These are phyloP conservation scores for Ehretia macrophylla DNA, from an alignment of 257 asterid genomes.

Conservation along the genomic window DNA sequence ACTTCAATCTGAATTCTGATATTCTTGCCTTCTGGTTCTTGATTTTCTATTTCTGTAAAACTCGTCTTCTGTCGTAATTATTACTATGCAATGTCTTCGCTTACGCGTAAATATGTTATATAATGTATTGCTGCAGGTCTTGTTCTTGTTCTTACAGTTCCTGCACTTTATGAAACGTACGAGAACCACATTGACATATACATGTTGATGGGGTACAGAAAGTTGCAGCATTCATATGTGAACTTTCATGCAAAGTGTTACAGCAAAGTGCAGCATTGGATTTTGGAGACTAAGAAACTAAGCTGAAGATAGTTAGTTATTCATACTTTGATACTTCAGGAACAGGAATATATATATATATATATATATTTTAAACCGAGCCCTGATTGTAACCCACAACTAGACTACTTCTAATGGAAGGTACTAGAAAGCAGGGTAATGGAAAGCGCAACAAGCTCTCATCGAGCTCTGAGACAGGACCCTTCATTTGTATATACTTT, in stretches of 20 bases:
- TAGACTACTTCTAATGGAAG: no score
- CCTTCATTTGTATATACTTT: not conserved
- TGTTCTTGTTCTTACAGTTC: slow-evolving; percentile 54
- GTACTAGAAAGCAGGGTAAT: no score
- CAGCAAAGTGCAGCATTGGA: slow-evolving; percentile 35
- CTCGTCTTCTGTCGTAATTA: not conserved
- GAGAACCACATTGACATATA: slow-evolving; percentile 42
- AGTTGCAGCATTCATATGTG: slow-evolving; percentile 25
- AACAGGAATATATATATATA: no score
- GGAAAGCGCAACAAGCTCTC: no score
- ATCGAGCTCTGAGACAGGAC: no score
- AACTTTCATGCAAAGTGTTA: slow-evolving; percentile 47
- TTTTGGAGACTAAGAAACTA: slow-evolving; percentile 60
- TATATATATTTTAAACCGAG: no score
- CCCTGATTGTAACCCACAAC: no score
- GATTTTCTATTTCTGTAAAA: no score
- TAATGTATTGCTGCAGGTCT: slow-evolving; percentile 41
- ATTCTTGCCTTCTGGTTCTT: not conserved
- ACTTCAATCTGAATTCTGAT: not conserved
- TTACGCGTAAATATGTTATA: no score
- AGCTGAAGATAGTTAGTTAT: slow-evolving; percentile 26
- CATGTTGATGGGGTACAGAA: slow-evolving; percentile 31
- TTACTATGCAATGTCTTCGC: no score
- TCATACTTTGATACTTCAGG: no score
- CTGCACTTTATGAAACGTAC: slow-evolving; percentile 67